Conservation (phyloP, 805 yeast species). For the Teunomyces gatunensis region DNA sequence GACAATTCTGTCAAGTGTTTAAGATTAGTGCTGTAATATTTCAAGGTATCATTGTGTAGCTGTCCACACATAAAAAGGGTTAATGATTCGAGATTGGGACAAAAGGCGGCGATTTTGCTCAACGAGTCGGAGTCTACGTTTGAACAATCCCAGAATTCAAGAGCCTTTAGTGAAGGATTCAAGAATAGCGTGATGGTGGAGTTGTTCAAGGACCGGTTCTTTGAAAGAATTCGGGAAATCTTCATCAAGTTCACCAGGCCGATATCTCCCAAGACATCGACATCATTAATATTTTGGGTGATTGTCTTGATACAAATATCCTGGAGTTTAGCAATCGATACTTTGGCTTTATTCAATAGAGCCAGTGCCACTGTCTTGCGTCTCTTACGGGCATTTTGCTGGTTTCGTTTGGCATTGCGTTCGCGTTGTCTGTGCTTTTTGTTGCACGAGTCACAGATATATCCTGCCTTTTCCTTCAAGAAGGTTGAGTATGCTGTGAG, state of each 20-base stretch:
- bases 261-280: slow-evolving; percentile 83
- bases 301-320: slow-evolving; percentile 74
- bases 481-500: slow-evolving; percentile 66
- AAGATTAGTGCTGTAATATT: slow-evolving; percentile 60
- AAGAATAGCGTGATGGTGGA: slow-evolving; percentile 73
- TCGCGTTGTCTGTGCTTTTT: slow-evolving; percentile 39
- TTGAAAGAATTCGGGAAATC: slow-evolving; percentile 72
- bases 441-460: slow-evolving; percentile 64
- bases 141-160: slow-evolving; percentile 94
- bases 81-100: slow-evolving; percentile 67
- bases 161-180: slow-evolving; percentile 49
- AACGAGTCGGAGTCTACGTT: slow-evolving; percentile 64
- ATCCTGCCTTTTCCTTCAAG: slow-evolving; percentile 54
- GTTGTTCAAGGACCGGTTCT: slow-evolving; percentile 76
- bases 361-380: slow-evolving; percentile 84
- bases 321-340: slow-evolving; percentile 67
- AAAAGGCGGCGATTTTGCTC: slow-evolving; percentile 67
- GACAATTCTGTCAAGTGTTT: slow-evolving; percentile 50
- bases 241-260: slow-evolving; percentile 70
- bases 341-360: slow-evolving; percentile 66
- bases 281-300: slow-evolving; percentile 65
- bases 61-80: slow-evolving; percentile 92
- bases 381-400: slow-evolving; percentile 64
- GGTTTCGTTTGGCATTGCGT: slow-evolving; percentile 47
- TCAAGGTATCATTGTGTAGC: slow-evolving; percentile 71